Conservation (phyloP, 805 yeast species). For the Wickerhamiella lipophila region DNA sequence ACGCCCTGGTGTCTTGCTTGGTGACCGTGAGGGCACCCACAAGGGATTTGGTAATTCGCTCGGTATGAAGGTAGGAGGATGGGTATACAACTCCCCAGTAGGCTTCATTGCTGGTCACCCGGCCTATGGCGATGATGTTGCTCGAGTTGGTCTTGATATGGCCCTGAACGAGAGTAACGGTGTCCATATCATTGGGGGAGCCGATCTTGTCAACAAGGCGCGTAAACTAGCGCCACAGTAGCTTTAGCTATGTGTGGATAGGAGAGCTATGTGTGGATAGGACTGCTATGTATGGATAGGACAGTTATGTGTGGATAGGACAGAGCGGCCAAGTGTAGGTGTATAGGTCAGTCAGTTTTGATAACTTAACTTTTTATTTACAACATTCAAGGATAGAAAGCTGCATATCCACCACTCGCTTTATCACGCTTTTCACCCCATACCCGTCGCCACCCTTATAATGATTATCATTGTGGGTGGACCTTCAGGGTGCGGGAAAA, state of each 20-base stretch:
- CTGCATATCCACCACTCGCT: too few species aligned
- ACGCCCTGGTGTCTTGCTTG: constrained; percentile 65
- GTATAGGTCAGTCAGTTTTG: too few species aligned
- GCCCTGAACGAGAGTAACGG: constrained; percentile 28
- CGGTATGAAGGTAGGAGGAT: constrained; percentile 32
- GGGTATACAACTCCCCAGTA: constrained; percentile 21
- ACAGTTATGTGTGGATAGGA: too few species aligned
- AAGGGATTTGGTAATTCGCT: constrained; percentile 13
- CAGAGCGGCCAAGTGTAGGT: too few species aligned
- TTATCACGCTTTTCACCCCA: too few species aligned
- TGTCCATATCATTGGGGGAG: constrained; percentile 13
- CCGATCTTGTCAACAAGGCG: neutral
- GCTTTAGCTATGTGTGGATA: too few species aligned
- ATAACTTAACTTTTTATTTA: too few species aligned
- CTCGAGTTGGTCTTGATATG: constrained; percentile 38
- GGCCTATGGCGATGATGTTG: constrained; percentile 55
- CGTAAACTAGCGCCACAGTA: neutral
- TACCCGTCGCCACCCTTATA: constrained; percentile 15
- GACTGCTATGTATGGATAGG: too few species aligned
- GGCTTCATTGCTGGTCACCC: constrained; percentile 35
- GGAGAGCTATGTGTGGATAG: too few species aligned
- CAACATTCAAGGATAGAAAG: too few species aligned
- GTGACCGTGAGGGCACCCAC: constrained; percentile 37
- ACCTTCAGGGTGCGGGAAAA: constrained; percentile 92
- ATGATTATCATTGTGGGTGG: constrained; percentile 55